Base-by-base conservation (phyloP, 148 eudicot genomes). In the Arctostaphylos glauca region DNA sequence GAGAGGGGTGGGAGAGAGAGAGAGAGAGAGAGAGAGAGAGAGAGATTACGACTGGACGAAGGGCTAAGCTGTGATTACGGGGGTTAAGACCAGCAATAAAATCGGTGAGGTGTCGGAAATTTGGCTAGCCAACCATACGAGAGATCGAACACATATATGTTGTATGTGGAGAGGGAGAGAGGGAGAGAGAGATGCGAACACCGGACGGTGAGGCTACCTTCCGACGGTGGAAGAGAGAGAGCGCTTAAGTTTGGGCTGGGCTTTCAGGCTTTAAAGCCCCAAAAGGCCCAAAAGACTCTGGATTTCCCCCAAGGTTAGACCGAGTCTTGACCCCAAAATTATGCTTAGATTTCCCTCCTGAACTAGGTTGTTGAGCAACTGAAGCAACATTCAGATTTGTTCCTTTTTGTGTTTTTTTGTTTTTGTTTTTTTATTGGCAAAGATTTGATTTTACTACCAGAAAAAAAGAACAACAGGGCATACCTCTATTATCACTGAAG, bases 11-110 rank as follows among this genome's bases (percentile, higher is more conserved):
- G 23, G 73, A 74, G 19, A 10, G 43, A 49, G 62, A 79, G 76
- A 56, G 85, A 79, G 82, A 73, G 78, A 70, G 62, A 78, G 77
- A 66, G 78, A 60, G 86, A 78, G 83, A 56, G 50, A 23, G 50
- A 76, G 79, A 66, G 79, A 62, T 82, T 78, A 82, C 78, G 59
- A 85, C 21, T 49, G 81, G 64, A 80, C 74, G 83, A 90, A 74
- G 85, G 91, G 93, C 85, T 62, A 78, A 62, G 92, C 94, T 89
- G 86, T 76, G 89, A 92, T 87, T 90, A 78, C 91, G 92, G 92
- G 56, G 3, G 80, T 77, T 44, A 77, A 71, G 81, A 86, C 64
- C 66, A 74, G 86, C 92, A 58, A 64, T 84, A 87, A 90, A 91
- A 88, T 84, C 87, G 94, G 92, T 76, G 79, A 79, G 86, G 86